phyloP scores from a whole-genome alignment of 805 yeast genomes.

The Monosporozyma unispora region DNA sequence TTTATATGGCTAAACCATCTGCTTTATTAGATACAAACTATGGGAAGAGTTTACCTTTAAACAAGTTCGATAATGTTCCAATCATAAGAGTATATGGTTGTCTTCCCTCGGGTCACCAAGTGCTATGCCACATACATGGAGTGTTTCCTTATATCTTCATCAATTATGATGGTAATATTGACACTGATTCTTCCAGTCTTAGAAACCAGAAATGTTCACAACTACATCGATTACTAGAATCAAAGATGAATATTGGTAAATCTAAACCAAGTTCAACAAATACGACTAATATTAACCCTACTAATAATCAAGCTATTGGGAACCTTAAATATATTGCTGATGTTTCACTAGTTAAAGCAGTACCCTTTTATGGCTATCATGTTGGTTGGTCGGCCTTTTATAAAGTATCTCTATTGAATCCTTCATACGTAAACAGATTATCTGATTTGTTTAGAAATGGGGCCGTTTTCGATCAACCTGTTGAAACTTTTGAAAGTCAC shows the following conservation, averaged over 20 bases:
- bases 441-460: slow-evolving; percentile 43
- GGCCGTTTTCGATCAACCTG: slow-evolving; percentile 28
- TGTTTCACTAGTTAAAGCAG: slow-evolving; percentile 58
- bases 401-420: slow-evolving; percentile 60
- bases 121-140: slow-evolving; percentile 71
- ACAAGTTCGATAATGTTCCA: slow-evolving; percentile 48
- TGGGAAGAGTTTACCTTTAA: slow-evolving; percentile 28
- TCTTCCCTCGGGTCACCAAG: slow-evolving; percentile 49
- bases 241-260: slow-evolving; percentile 22
- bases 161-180: slow-evolving; percentile 41
- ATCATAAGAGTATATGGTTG: slow-evolving; percentile 71
- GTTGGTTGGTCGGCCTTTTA: slow-evolving; percentile 55
- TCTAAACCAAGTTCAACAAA: slow-evolving; percentile 30
- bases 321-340: slow-evolving; percentile 43
- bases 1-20: slow-evolving; percentile 49
- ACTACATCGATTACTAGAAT: slow-evolving; percentile 40
- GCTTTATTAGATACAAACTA: slow-evolving; percentile 42
- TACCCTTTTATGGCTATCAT: slow-evolving; percentile 79
- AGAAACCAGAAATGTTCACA: slow-evolving; percentile 31
- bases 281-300: slow-evolving; percentile 1
- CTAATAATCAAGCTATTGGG: slow-evolving; percentile 1
- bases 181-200: slow-evolving; percentile 16
- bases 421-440: slow-evolving; percentile 47
- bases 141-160: slow-evolving; percentile 74
- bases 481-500: slow-evolving; percentile 69